Percentiles rank a stretch among this genome's conserved stretches.
Conservation (phyloP, 2,329 filamentous ascomycete genomes). For the Microcyclospora tardicrescens region DNA sequence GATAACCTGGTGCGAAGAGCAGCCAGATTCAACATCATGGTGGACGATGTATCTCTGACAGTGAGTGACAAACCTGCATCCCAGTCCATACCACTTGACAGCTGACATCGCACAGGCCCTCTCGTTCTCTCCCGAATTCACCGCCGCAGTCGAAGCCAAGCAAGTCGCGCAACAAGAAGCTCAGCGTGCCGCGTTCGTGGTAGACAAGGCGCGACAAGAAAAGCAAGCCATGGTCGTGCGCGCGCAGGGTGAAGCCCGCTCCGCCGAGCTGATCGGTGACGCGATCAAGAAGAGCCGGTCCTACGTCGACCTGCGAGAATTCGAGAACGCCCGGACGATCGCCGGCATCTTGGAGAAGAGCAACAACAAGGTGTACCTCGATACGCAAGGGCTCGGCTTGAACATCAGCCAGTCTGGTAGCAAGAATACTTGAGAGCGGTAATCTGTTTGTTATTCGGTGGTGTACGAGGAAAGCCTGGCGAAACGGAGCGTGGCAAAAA, state of each 20-base stretch:
- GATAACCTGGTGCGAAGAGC: conserved; percentile 87
- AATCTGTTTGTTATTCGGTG: neutral
- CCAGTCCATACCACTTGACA: neutral
- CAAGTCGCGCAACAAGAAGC: conserved; percentile 77
- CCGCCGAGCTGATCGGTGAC: conserved; percentile 93
- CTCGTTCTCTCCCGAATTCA: conserved; percentile 58
- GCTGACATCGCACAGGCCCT: conserved; percentile 38
- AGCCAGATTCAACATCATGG: conserved; percentile 82
- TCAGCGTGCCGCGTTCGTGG: conserved; percentile 89
- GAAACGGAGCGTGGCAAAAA: no score
- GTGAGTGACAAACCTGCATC: conserved; percentile 11
- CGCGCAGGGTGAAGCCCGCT: conserved; percentile 96
- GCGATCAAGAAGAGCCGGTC: conserved; percentile 99
- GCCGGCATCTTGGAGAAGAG: conserved; percentile 79
- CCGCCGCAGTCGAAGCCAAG: conserved; percentile 56
- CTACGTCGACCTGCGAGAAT: conserved; percentile 94
- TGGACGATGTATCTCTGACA: conserved; percentile 94
- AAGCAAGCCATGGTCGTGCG: conserved; percentile 98
- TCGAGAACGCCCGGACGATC: conserved; percentile 87
- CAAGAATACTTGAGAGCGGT: no score
- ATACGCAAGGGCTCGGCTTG: conserved; percentile 78
- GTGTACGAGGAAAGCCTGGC: neutral
- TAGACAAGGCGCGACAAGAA: conserved; percentile 97
- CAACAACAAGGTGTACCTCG: conserved; percentile 88
- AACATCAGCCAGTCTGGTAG: conserved; percentile 50